A percentile compares a stretch with the other conserved stretches of the same genome.
These are phyloP conservation scores for Bipolaris zeicola DNA, from an alignment of 2,329 filamentous ascomycete species.

Conservation along the genomic window DNA sequence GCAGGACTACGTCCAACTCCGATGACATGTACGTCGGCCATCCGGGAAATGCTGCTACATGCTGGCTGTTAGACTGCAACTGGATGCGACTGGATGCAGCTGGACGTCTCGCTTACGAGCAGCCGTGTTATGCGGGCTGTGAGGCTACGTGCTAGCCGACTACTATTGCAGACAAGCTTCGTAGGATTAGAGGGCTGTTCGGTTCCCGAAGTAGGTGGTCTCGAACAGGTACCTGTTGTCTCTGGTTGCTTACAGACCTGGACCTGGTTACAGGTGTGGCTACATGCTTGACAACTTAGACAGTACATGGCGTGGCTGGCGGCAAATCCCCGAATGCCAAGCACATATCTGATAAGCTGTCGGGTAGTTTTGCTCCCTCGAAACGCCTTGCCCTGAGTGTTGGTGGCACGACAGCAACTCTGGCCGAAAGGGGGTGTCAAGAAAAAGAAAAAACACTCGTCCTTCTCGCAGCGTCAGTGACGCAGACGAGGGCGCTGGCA, in stretches of 20 bases:
- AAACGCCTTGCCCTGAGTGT: background rate
- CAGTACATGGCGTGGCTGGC: background rate
- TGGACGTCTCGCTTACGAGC: background rate
- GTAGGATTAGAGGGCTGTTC: background rate
- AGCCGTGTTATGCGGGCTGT: background rate
- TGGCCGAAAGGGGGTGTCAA: background rate
- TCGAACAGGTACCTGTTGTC: slow-evolving; percentile 11
- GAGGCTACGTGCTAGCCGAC: slow-evolving; percentile 1
- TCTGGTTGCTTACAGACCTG: slow-evolving; percentile 1
- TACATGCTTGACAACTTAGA: no score
- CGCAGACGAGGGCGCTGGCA: background rate
- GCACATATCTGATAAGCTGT: slow-evolving; percentile 3
- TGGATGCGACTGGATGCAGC: background rate
- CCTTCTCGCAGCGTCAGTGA: background rate
- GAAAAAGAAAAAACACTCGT: background rate
- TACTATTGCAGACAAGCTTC: background rate
- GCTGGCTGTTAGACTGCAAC: background rate
- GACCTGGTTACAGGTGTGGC: no score
- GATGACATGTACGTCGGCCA: no score
- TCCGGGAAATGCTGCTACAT: no score
- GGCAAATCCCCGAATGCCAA: slow-evolving; percentile 13
- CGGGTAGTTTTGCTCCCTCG: background rate
- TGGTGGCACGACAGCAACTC: background rate
- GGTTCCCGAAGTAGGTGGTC: slow-evolving; percentile 2
- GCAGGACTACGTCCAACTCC: no score